Evolutionary conservation across 371 early-diverging fungal species (phyloP).

Genomic region (Batrachochytrium dendrobatidis): DNA sequence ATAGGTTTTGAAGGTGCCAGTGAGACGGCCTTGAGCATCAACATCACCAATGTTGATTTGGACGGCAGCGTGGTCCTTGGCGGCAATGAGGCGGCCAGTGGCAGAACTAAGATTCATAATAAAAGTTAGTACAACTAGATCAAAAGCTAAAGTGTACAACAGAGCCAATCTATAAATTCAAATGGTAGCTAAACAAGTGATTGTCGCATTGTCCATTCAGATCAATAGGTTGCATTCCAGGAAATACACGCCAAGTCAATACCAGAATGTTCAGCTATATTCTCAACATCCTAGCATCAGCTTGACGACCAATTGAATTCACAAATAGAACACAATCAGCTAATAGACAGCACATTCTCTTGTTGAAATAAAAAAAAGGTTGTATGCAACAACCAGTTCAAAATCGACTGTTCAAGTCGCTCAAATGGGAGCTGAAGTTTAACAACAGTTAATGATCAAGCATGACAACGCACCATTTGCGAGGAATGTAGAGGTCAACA

Average conservation of each 20-base stretch:
- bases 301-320: too few relatives aligned
- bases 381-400: too few relatives aligned
- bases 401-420: too few relatives aligned
- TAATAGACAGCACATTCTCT: too few relatives aligned
- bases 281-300: too few relatives aligned
- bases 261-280: too few relatives aligned
- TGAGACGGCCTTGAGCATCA: slow-evolving; percentile 76
- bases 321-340: too few relatives aligned
- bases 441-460: too few relatives aligned
- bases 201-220: background rate
- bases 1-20: slow-evolving; percentile 75
- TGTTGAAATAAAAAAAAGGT: too few relatives aligned
- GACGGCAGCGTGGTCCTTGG: slow-evolving; percentile 98
- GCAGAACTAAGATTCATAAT: slow-evolving; percentile 69
- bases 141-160: background rate
- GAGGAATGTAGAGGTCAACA: slow-evolving; percentile 90
- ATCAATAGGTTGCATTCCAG: background rate
- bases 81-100: slow-evolving; percentile 78
- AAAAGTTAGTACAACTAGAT: background rate
- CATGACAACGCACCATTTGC: slow-evolving; percentile 73
- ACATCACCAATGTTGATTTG: slow-evolving; percentile 97
- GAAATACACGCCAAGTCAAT: too few relatives aligned
- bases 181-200: background rate
- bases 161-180: background rate
- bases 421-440: too few relatives aligned